Percentiles rank a stretch among this genome's conserved stretches.
phyloP scores from a whole-genome alignment of 768 basidiomycete species.

The Leucosporidium scottii region DNA sequence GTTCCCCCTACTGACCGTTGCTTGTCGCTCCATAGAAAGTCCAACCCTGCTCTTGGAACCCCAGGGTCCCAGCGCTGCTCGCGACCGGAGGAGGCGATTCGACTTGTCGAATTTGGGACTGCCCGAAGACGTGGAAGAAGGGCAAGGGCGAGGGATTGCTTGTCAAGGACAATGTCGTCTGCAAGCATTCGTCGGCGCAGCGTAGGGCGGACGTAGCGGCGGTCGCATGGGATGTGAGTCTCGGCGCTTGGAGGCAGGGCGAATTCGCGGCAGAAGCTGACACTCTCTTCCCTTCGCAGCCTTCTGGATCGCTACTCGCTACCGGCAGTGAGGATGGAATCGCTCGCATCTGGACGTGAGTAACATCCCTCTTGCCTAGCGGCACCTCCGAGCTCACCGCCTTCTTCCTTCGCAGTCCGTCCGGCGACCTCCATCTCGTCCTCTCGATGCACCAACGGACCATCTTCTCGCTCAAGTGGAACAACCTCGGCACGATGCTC shows the following conservation, averaged over 20 bases:
- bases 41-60: constrained; percentile 36
- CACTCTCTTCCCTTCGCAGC: constrained; percentile 3
- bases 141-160: not conserved
- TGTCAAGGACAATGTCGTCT: constrained; percentile 26
- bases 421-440: constrained; percentile 35
- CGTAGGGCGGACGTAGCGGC: constrained; percentile 29
- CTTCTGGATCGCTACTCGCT: constrained; percentile 35
- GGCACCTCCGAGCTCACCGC: not conserved
- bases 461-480: constrained; percentile 34
- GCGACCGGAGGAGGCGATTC: constrained; percentile 35
- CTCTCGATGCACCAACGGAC: constrained; percentile 35
- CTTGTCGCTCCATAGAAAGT: constrained; percentile 4
- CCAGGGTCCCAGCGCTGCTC: constrained; percentile 32
- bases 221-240: constrained; percentile 35
- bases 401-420: not conserved
- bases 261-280: not conserved
- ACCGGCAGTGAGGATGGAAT: constrained; percentile 40
- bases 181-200: constrained; percentile 33
- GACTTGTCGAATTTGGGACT: constrained; percentile 38
- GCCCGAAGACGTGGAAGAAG: constrained; percentile 15
- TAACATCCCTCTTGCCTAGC: not conserved
- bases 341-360: constrained; percentile 40
- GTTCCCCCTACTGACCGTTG: not conserved
- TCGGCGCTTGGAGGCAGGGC: not conserved
- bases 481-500: constrained; percentile 35